Percentiles rank a stretch among this genome's conserved stretches.
Evolutionary conservation across 2,329 filamentous ascomycete species (phyloP).

Genomic region (Fusarium tjaetaba): DNA sequence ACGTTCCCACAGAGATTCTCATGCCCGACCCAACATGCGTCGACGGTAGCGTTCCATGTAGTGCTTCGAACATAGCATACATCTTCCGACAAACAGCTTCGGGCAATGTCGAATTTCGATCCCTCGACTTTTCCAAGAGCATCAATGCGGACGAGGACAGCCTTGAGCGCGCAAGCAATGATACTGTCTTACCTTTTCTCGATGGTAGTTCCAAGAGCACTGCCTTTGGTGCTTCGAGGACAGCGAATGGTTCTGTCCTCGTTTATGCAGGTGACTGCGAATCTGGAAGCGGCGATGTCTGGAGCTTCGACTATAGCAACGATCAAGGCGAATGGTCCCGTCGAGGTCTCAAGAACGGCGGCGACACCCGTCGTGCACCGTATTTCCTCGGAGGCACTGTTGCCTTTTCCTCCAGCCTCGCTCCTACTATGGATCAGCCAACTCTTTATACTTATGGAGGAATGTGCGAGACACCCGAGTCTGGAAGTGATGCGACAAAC

Average conservation of each 20-base stretch:
- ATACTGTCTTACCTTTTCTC: slow-evolving; percentile 69
- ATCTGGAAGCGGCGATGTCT: slow-evolving; percentile 66
- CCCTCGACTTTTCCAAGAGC: slow-evolving; percentile 71
- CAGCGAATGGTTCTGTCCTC: slow-evolving; percentile 74
- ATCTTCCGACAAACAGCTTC: slow-evolving; percentile 69
- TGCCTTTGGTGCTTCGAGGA: slow-evolving; percentile 74
- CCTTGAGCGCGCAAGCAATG: slow-evolving; percentile 62
- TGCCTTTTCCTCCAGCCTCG: slow-evolving; percentile 72
- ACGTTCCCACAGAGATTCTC: slow-evolving; percentile 80
- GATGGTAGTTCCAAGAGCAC: slow-evolving; percentile 55
- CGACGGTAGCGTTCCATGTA: slow-evolving; percentile 52
- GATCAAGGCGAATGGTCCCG: slow-evolving; percentile 36
- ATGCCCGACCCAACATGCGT: slow-evolving; percentile 56
- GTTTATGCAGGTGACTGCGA: slow-evolving; percentile 81
- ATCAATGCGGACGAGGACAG: slow-evolving; percentile 58
- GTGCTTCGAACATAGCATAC: slow-evolving; percentile 67
- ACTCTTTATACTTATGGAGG: slow-evolving; percentile 84
- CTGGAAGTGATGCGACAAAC: slow-evolving; percentile 48
- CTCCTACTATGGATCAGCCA: slow-evolving; percentile 62
- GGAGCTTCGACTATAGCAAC: slow-evolving; percentile 64
- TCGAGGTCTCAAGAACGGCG: slow-evolving; percentile 32
- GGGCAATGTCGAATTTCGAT: slow-evolving; percentile 63
- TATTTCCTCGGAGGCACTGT: slow-evolving; percentile 67
- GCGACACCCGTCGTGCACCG: slow-evolving; percentile 49
- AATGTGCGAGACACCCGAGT: slow-evolving; percentile 75